Evolutionary conservation across 257 asterid species (phyloP).

Genomic region (Ajuga chamaepitys): DNA sequence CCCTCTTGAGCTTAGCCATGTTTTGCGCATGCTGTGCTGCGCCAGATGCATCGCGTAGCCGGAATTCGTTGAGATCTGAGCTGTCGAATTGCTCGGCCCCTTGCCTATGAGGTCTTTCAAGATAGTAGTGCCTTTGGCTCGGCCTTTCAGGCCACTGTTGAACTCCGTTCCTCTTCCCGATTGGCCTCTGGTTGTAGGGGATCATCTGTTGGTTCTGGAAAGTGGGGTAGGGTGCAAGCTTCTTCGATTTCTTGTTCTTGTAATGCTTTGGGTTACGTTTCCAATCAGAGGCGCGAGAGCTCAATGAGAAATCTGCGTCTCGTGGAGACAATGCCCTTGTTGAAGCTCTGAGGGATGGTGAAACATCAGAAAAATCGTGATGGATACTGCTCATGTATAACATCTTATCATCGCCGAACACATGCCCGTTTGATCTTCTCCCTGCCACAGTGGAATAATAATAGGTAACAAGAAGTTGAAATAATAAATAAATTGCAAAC

Average conservation of each 20-base stretch:
- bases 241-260: slow-evolving; percentile 45
- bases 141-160: slow-evolving; percentile 52
- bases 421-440: slow-evolving; percentile 54
- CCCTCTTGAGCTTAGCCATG: slow-evolving; percentile 79
- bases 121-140: slow-evolving; percentile 31
- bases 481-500: neutral
- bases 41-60: slow-evolving; percentile 57
- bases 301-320: slow-evolving; percentile 45
- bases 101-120: slow-evolving; percentile 32
- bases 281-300: slow-evolving; percentile 50
- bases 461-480: neutral
- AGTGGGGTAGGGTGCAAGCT: slow-evolving; percentile 40
- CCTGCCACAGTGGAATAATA: slow-evolving; percentile 37
- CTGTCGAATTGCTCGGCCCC: slow-evolving; percentile 31
- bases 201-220: slow-evolving; percentile 26
- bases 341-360: slow-evolving; percentile 58
- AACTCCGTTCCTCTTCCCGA: slow-evolving; percentile 42
- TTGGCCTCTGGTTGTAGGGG: slow-evolving; percentile 36
- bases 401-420: slow-evolving; percentile 48
- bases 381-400: slow-evolving; percentile 30
- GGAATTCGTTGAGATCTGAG: slow-evolving; percentile 56
- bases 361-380: slow-evolving; percentile 54
- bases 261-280: slow-evolving; percentile 39
- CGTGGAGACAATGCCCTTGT: slow-evolving; percentile 47
- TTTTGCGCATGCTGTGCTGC: slow-evolving; percentile 54